A percentile compares a stretch with the other conserved stretches of the same genome.
phyloP scores from a whole-genome alignment of 176 grass and related monocot genomes.

The Raddia distichophylla region DNA sequence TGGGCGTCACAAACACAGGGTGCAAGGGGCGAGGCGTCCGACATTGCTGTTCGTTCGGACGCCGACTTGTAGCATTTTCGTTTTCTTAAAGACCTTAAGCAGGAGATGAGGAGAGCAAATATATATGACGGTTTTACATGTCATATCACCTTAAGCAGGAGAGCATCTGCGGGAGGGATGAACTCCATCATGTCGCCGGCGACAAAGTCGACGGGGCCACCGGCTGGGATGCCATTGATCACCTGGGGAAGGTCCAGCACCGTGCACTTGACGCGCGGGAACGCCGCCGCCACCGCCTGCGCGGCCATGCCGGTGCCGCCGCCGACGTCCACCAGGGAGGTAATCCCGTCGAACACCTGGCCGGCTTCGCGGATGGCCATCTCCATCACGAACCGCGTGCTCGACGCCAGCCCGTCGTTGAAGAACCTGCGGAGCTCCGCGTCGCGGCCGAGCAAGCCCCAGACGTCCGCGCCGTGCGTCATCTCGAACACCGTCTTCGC shows the following conservation, averaged over 20 bases:
- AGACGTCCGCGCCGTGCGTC: background rate
- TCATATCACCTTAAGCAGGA: conserved; percentile 55
- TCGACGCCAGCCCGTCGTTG: conserved; percentile 34
- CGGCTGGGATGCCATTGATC: background rate
- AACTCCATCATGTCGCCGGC: conserved; percentile 37
- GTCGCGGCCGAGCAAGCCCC: background rate
- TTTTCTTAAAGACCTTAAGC: too few species aligned
- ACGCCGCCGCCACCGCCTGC: conserved; percentile 17
- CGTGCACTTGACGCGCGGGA: conserved; percentile 45
- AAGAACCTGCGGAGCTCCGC: conserved; percentile 7
- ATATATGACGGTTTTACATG: too few species aligned
- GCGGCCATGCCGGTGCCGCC: conserved; percentile 33
- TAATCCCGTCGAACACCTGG: conserved; percentile 18
- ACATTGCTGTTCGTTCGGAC: too few species aligned
- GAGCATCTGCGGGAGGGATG: conserved; percentile 23
- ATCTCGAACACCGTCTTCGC: background rate
- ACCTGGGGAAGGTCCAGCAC: conserved; percentile 59
- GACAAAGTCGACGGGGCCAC: conserved; percentile 28
- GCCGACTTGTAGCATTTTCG: too few species aligned
- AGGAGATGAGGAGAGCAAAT: too few species aligned
- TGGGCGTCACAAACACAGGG: too few species aligned
- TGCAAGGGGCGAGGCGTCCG: too few species aligned
- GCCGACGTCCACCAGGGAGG: conserved; percentile 52
- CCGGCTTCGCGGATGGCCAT: background rate
- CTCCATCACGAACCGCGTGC: conserved; percentile 34